These are phyloP conservation scores for Pseudonitzschia multiseries DNA, from an alignment of 108 stramenopile genomes.

Conservation along the genomic window DNA sequence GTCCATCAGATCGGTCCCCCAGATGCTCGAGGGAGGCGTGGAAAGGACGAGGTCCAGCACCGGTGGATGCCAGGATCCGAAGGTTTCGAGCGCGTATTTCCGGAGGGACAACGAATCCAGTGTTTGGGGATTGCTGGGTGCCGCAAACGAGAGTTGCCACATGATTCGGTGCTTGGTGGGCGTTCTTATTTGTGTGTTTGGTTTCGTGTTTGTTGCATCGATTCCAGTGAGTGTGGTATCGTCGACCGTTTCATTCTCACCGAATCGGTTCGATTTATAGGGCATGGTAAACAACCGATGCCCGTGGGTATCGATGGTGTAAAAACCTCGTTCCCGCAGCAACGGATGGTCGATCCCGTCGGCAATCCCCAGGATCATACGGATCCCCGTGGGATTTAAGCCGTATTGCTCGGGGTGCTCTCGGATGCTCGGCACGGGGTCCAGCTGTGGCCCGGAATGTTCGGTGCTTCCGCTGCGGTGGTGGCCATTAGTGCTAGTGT, in stretches of 20 bases:
- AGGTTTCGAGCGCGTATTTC: slow-evolving; percentile 55
- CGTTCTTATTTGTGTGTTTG: not conserved
- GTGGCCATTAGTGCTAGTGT: no score
- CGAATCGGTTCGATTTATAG: slow-evolving; percentile 58
- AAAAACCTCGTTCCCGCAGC: slow-evolving; percentile 82
- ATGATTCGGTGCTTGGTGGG: slow-evolving; percentile 51
- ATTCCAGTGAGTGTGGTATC: no score
- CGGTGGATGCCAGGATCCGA: slow-evolving; percentile 70
- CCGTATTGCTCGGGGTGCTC: slow-evolving; percentile 20
- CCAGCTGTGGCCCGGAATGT: no score
- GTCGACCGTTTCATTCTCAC: not conserved
- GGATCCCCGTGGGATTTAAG: slow-evolving; percentile 54
- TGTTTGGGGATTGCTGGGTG: slow-evolving; percentile 6
- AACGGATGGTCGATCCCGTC: slow-evolving; percentile 50
- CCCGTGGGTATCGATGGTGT: slow-evolving; percentile 62
- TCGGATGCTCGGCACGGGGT: slow-evolving; percentile 2
- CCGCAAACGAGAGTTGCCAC: slow-evolving; percentile 84
- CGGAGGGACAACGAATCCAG: slow-evolving; percentile 44
- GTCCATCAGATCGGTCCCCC: slow-evolving; percentile 83
- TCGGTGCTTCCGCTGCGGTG: no score
- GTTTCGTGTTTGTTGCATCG: no score
- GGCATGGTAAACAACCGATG: slow-evolving; percentile 89
- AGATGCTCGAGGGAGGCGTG: slow-evolving; percentile 66
- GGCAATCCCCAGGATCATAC: slow-evolving; percentile 75
- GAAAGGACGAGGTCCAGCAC: slow-evolving; percentile 65